Conservation (phyloP, 805 yeast genomes). For the Starmerella sirachaensis region DNA sequence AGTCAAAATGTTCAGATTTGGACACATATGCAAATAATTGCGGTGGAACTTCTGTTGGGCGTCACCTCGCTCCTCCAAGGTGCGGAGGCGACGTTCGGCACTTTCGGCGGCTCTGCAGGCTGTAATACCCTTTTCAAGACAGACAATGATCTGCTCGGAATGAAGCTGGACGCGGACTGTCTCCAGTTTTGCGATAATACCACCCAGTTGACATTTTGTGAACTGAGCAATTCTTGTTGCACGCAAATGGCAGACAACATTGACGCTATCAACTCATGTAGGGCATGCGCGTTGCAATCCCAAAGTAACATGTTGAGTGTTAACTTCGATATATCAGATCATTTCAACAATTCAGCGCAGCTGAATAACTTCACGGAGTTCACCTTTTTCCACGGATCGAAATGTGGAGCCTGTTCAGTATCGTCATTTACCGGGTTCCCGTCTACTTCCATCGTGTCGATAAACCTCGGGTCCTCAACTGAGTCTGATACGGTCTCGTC, state of each 20-base stretch:
- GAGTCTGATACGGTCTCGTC: background rate
- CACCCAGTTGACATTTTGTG: constrained; percentile 16
- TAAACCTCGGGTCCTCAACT: constrained; percentile 7
- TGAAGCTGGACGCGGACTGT: constrained; percentile 13
- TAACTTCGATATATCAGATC: constrained; percentile 13
- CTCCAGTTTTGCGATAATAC: constrained; percentile 4
- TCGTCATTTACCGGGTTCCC: background rate
- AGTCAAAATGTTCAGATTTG: too few relatives aligned
- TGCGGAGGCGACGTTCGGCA: constrained; percentile 3
- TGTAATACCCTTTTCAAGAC: constrained; percentile 2
- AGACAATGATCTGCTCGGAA: constrained; percentile 4
- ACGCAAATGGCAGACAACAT: background rate
- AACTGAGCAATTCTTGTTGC: constrained; percentile 10
- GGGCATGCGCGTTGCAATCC: constrained; percentile 15
- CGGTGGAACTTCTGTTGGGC: too few relatives aligned
- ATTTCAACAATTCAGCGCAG: constrained; percentile 14
- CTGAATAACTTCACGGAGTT: constrained; percentile 18
- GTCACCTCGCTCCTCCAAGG: too few relatives aligned
- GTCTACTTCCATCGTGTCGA: background rate
- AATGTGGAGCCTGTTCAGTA: constrained; percentile 7
- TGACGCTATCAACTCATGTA: constrained; percentile 12
- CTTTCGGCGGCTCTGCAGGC: constrained; percentile 2
- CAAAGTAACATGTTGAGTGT: constrained; percentile 10
- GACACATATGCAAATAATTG: too few relatives aligned
- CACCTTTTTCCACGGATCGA: constrained; percentile 11